phyloP scores from a whole-genome alignment of 192 early-diverging fungal genomes.

The Coemansia sp. region DNA sequence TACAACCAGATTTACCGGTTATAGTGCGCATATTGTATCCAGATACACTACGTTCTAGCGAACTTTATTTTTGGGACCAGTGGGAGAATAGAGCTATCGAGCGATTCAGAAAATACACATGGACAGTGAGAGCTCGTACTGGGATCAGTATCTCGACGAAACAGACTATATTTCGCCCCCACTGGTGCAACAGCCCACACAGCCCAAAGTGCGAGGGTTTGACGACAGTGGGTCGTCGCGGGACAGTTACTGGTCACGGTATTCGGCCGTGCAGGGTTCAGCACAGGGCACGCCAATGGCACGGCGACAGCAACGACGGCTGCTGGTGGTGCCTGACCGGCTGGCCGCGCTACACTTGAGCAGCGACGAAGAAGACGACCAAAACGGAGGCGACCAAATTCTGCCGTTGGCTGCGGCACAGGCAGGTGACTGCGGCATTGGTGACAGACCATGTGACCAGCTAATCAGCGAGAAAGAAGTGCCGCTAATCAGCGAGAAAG shows the following conservation, averaged over 20 bases:
- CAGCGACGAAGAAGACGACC: conserved; percentile 4
- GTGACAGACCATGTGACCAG: neutral
- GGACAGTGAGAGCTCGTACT: conserved; percentile 37
- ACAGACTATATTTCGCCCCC: conserved; percentile 7
- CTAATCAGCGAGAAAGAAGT: neutral
- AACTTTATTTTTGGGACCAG: neutral
- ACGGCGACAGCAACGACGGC: conserved; percentile 14
- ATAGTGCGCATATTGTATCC: neutral
- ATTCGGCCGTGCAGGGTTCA: conserved; percentile 14
- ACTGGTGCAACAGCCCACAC: neutral
- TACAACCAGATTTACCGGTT: neutral
- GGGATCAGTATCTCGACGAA: conserved; percentile 42
- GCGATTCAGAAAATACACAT: conserved; percentile 1
- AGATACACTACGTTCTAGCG: neutral
- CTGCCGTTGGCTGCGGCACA: neutral
- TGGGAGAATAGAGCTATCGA: neutral
- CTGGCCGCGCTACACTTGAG: conserved; percentile 28
- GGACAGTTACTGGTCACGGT: conserved; percentile 53
- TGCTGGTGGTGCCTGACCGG: conserved; percentile 38
- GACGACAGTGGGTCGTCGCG: conserved; percentile 22
- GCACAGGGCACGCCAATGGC: conserved; percentile 19
- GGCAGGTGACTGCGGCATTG: conserved; percentile 5
- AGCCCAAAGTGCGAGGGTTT: neutral
- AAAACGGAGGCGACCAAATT: neutral
- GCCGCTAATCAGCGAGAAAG: neutral